Base-by-base conservation (phyloP, 192 early-diverging fungal species). In the Coemansia sp. region DNA sequence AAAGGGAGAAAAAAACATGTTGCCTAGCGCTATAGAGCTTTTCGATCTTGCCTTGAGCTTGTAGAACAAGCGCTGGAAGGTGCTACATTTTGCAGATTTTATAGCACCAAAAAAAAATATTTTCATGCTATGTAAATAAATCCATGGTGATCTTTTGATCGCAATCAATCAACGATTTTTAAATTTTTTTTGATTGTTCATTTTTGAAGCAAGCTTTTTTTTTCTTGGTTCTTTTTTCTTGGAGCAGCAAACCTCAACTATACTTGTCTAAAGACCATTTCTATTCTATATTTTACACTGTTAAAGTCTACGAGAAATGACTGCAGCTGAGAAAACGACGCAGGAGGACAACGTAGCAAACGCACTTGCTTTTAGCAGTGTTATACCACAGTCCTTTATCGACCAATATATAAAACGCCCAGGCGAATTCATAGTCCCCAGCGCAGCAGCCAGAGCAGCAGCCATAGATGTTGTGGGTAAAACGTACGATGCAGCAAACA, bases 401-500 rank as follows among this genome's bases (percentile, higher is more conserved):
- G 66, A 71, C 20, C 60, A 37, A 46, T 80, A 51, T 51, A 66
- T 80, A 40, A 58, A 63, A 51, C 43, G 52, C 12, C 78, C 78
- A 3, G 72, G 72, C 12, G 58, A 68, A 9, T 80, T 80, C 61
- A 49, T 80, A 15, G 78, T 75, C 6, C 78, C 78, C 20, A 71
- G 40, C 35, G 48, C 61, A 18, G 48, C 51, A 7, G 78, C 72
- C 39, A 48, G 72, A 21, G 63, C 58, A 0, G 78, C 78, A 12
- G 74, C 73, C 18, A 78, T 82, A 71, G 71, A 82, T 5, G 66
- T 82, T 30, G 71, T 74, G n/a, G 57, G 68, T 20, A 61, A 62
- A 33, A 77, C 74, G 6, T 76, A 76, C 63, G 74, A 76, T 58
- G 72, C 79, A n/a, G 72, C 70, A 58, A 81, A 75, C 49, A 25